Base-by-base conservation (phyloP, 768 basidiomycete genomes). In the Leccinum sublutescens region DNA sequence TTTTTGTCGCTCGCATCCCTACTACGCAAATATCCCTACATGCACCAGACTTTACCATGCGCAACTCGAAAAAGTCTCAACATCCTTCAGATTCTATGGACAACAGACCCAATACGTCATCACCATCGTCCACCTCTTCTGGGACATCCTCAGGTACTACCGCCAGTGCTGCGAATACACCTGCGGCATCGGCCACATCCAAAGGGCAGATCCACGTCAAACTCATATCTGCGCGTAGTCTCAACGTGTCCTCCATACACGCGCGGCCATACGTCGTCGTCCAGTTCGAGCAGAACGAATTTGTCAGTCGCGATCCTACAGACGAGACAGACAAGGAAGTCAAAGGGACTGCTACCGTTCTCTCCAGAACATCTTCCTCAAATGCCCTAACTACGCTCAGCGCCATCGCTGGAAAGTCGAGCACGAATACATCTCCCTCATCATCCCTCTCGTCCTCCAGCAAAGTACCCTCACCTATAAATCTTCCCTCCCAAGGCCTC, bases 231-330 rank as follows among this genome's bases (percentile, higher is more conserved):
- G 97, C 93, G 12, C 85, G 93, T 51, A 84, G 82, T 10, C 87
- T 99, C 71, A 86, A 86, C 63, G 88, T 94, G 54, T 80, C 81
- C 48, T 82, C 86, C 14, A 67, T 82, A 47, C 72, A 79, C 62
- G 85, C 90, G 4, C 80, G 86, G 0, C 92, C 95, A 17, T 98
- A 99, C 73, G 91, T 95, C 66, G 95, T 98, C 72, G 95, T 95
- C 65, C 91, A 95, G 75, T 99, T 98, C 75, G 97, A 99, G 79
- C 91, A 98, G 76, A 98, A 94, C 81, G 97, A 99, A 76, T 99
- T 98, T 71, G 88, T 99, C 73, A 88, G 87, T 66, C 80, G 97
- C 49, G 92, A 96, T 73, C 92, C 94, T 27, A 91, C 88, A 25
- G 84, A 86, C 64, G 91, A 93, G 73, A 78, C 81, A 17, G 91